Percentiles rank a stretch among this genome's conserved stretches.
These are phyloP conservation scores for Phaeosphaeriaceae sp. DNA, from an alignment of 2,329 filamentous ascomycete species.

Conservation along the genomic window DNA sequence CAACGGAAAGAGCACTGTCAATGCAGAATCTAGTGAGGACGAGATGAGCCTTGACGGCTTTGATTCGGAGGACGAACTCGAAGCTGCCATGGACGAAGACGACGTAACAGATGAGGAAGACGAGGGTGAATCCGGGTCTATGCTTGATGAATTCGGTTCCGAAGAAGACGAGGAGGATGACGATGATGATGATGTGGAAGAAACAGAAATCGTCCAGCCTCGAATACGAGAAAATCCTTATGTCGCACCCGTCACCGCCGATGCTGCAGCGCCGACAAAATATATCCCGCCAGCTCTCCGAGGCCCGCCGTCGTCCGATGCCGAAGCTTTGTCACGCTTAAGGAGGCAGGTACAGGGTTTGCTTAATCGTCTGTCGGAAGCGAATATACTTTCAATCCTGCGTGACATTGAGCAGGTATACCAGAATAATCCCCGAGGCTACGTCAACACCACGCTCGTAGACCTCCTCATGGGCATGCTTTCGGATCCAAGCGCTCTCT, in stretches of 20 bases:
- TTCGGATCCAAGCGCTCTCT: constrained; percentile 76
- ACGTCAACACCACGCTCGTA: constrained; percentile 82
- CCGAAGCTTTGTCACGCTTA: constrained; percentile 72
- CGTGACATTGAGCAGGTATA: constrained; percentile 85
- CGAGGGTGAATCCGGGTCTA: constrained; percentile 22
- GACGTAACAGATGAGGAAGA: constrained; percentile 44
- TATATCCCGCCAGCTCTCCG: constrained; percentile 90
- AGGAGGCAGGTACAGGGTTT: constrained; percentile 84
- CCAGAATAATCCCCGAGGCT: constrained; percentile 80
- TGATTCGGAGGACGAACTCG: constrained; percentile 12
- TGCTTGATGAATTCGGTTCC: constrained; percentile 11
- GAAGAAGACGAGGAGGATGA: constrained; percentile 35
- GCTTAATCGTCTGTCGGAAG: constrained; percentile 90
- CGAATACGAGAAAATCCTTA: constrained; percentile 83
- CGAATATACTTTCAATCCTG: constrained; percentile 85
- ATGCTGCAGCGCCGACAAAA: constrained; percentile 63
- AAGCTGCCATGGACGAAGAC: constrained; percentile 22
- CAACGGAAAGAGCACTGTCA: background rate
- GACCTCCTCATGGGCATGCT: constrained; percentile 81
- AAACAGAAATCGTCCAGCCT: constrained; percentile 41
- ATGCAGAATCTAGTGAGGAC: constrained; percentile 25
- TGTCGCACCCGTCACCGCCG: constrained; percentile 68
- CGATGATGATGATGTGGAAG: constrained; percentile 17
- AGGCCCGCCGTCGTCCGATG: constrained; percentile 66
- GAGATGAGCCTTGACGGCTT: constrained; percentile 31